phyloP scores from a whole-genome alignment of 495 filamentous ascomycete genomes.

The Xylaria curta region DNA sequence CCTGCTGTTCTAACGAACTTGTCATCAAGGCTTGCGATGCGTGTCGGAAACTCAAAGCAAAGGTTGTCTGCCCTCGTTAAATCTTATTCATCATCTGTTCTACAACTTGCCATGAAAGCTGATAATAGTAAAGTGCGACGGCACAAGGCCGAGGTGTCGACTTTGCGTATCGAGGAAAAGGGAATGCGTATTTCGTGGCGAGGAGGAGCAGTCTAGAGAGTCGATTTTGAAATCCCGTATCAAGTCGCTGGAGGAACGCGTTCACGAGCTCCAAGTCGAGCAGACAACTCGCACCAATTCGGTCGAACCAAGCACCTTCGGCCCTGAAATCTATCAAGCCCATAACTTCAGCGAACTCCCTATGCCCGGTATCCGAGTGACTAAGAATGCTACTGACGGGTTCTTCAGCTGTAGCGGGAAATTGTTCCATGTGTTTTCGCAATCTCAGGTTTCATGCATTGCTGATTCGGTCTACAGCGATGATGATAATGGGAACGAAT shows the following conservation, averaged over 20 bases:
- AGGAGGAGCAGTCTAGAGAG: background rate
- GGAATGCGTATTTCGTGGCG: slow-evolving; percentile 6
- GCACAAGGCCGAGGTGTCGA: background rate
- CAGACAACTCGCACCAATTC: background rate
- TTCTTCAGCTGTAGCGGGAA: slow-evolving; percentile 8
- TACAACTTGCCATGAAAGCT: background rate
- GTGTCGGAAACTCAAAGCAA: slow-evolving; percentile 7
- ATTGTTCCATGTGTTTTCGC: slow-evolving; percentile 5
- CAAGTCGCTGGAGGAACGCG: background rate
- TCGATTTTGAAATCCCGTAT: background rate
- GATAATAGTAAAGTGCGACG: slow-evolving; percentile 10
- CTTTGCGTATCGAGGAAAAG: background rate
- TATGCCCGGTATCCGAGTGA: background rate
- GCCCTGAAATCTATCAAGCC: background rate
- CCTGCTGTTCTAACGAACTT: background rate
- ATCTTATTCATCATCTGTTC: background rate
- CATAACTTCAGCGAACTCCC: background rate
- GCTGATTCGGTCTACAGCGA: background rate
- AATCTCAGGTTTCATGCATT: background rate
- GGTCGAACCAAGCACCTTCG: background rate
- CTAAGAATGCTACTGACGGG: background rate
- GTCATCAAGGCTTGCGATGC: slow-evolving; percentile 12
- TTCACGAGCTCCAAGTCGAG: background rate
- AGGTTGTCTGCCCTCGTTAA: background rate
- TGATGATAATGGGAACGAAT: background rate